Evolutionary conservation across 2,329 filamentous ascomycete species (phyloP), one percentile per base, ranked within the genome.

Genomic region (Epichloe typhina): DNA sequence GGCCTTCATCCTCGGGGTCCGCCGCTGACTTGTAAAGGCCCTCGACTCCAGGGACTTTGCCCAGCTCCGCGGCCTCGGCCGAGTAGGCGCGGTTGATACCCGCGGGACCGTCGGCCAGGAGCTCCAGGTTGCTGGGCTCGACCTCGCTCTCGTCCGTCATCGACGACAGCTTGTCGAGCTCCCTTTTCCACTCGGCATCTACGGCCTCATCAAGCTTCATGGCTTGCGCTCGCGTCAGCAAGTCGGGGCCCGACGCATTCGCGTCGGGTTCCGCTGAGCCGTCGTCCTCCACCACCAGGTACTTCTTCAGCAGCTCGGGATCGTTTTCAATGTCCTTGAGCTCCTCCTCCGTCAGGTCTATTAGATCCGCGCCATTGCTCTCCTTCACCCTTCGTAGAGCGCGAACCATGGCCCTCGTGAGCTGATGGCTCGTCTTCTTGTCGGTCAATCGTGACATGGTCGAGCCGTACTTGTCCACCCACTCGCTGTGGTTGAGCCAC

Each of bases 401-500:
- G 42, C 68, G 62, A 35, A 68, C 59, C 61, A 70, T 69, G 52
- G 69, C 69, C 40, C 66, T 60, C 47, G 65, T 64, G 44, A 72
- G 66, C 57, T 72, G 69, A 52, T 68, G 60, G 50, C 64, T 67
- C 52, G 70, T 67, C 58, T 69, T 69, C 58, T 69, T 68, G 50
- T 69, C 69, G 53, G 68, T 69, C 52, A 72, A 54, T 43, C 61
- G 57, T 47, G 67, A 63, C 61, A 77, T 68, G 62, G 69, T 73
- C 50, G 66, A 60, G 47, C 73, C 71, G 58, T 84, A 74, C 61
- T 84, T 77, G 46, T 78, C 70, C 38, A 65, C 60, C 66, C 66
- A 77, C 62, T 88, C 81, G 55, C 80, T 75, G 51, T 77, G 68
- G 51, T 69, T 73, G 67, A 83, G 82, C 68, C 83, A 77, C 54